phyloP scores from a whole-genome alignment of 83 land plant species.

The Diphasiastrum complanatum region DNA sequence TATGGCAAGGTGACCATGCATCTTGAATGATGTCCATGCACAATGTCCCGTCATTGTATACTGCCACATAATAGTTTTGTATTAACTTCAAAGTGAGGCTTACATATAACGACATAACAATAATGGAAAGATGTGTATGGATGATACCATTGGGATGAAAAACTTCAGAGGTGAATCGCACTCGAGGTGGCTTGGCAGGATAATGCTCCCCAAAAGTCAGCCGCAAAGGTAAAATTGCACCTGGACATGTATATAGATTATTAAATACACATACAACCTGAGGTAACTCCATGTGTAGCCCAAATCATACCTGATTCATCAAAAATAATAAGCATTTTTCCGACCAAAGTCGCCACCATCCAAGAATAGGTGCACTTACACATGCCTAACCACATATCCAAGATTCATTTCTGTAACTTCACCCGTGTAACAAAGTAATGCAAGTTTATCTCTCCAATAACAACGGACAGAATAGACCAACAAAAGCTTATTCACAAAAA shows the following conservation, averaged over 20 bases:
- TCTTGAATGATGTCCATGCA: slow-evolving; percentile 72
- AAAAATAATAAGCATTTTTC: too few relatives aligned
- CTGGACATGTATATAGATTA: background rate
- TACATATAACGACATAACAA: too few relatives aligned
- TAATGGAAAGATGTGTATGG: background rate
- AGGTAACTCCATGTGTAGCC: too few relatives aligned
- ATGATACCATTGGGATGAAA: slow-evolving; percentile 61
- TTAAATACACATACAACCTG: background rate
- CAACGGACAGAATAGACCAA: too few relatives aligned
- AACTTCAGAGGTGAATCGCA: slow-evolving; percentile 55
- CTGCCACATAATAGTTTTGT: slow-evolving; percentile 15
- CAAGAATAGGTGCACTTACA: too few relatives aligned
- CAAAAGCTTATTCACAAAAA: too few relatives aligned
- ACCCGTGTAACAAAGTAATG: too few relatives aligned
- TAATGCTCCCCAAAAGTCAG: slow-evolving; percentile 53
- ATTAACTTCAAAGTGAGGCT: background rate
- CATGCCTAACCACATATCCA: too few relatives aligned
- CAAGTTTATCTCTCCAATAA: too few relatives aligned
- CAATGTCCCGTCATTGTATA: slow-evolving; percentile 56
- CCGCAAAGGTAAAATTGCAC: slow-evolving; percentile 50
- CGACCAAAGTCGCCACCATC: too few relatives aligned
- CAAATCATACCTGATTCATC: too few relatives aligned
- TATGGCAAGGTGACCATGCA: slow-evolving; percentile 70
- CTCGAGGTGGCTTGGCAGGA: slow-evolving; percentile 61
- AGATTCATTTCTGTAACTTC: too few relatives aligned